These are phyloP conservation scores for Tricharina praecox DNA, from an alignment of 495 filamentous ascomycete species.

Conservation along the genomic window DNA sequence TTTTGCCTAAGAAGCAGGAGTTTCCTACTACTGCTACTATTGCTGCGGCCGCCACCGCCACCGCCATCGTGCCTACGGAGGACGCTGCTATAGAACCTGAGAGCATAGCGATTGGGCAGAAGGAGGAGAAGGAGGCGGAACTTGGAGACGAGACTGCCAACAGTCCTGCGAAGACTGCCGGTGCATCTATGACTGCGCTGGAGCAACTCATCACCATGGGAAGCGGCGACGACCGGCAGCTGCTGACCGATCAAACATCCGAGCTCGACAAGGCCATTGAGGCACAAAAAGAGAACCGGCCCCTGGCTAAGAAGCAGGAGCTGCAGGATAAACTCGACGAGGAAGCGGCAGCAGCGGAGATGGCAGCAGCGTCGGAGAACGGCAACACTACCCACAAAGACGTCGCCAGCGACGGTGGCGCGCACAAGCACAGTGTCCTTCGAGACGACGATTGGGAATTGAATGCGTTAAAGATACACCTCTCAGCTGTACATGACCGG, in stretches of 20 bases:
- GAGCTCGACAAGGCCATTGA: constrained; percentile 72
- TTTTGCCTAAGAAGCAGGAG: constrained; percentile 76
- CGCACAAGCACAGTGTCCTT: constrained; percentile 29
- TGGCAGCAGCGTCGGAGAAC: constrained; percentile 36
- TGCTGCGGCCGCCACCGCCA: constrained; percentile 6
- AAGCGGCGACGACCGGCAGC: constrained; percentile 49
- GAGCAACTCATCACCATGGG: constrained; percentile 66
- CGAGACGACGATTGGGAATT: constrained; percentile 66
- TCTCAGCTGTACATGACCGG: constrained; percentile 52
- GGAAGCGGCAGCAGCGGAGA: constrained; percentile 32
- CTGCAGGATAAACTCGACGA: constrained; percentile 72
- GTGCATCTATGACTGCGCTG: constrained; percentile 37
- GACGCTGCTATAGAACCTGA: constrained; percentile 5
- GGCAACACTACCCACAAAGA: constrained; percentile 26
- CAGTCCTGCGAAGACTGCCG: constrained; percentile 7
- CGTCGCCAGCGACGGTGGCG: constrained; percentile 28
- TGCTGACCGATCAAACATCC: constrained; percentile 55
- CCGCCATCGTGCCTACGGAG: constrained; percentile 14
- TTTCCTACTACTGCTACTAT: constrained; percentile 33
- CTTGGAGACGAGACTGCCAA: constrained; percentile 22
- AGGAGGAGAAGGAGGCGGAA: constrained; percentile 27
- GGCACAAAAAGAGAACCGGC: constrained; percentile 75
- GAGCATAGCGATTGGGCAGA: constrained; percentile 11
- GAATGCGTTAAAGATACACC: constrained; percentile 48
- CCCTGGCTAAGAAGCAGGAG: constrained; percentile 74